Evolutionary conservation across 768 basidiomycete genomes (phyloP).

Genomic region (Suillus ampliporus): DNA sequence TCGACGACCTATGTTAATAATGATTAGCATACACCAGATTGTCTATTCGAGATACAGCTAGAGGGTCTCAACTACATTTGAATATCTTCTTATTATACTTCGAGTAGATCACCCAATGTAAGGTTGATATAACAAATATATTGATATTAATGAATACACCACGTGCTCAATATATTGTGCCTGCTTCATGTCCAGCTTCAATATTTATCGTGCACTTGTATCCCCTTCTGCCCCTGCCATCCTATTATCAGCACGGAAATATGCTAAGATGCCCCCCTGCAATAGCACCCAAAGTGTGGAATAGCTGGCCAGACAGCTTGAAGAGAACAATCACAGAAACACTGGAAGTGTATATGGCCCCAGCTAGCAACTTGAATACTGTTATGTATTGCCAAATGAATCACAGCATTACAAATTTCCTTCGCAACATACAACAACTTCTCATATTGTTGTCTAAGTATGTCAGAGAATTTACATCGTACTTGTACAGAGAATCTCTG

Average conservation of each 20-base stretch:
- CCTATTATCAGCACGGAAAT: background rate
- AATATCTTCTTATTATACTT: slow-evolving; percentile 1
- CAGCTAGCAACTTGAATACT: background rate
- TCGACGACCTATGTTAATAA: background rate
- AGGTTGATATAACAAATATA: background rate
- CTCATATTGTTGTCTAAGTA: too few species aligned
- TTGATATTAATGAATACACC: background rate
- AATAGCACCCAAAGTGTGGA: background rate
- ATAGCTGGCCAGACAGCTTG: slow-evolving; percentile 1
- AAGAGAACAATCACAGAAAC: background rate
- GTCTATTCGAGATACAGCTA: background rate
- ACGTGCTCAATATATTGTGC: background rate
- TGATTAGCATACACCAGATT: background rate
- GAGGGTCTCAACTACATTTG: background rate
- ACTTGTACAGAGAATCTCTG: too few species aligned
- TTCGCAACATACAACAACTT: too few species aligned
- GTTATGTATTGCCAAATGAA: too few species aligned
- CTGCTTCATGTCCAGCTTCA: background rate
- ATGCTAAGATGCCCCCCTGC: background rate
- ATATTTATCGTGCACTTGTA: background rate
- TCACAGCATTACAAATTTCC: too few species aligned
- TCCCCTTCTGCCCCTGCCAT: background rate
- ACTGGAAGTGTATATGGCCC: background rate
- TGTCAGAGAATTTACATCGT: too few species aligned
- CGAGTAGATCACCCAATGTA: background rate